phyloP scores from a whole-genome alignment of 306 rosid species.

The Corylus americana region DNA sequence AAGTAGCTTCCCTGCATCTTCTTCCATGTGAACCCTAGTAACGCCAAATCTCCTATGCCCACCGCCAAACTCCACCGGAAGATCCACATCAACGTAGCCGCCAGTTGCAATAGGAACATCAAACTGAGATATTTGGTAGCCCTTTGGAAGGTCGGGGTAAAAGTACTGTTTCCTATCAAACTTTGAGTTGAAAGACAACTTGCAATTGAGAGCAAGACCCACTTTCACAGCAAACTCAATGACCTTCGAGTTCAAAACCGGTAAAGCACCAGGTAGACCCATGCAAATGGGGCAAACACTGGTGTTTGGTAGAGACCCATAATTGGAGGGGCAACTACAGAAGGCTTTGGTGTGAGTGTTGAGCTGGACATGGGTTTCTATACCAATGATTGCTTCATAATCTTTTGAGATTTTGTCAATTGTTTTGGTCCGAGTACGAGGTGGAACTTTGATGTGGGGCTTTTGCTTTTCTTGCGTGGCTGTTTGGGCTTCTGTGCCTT shows the following conservation, averaged over 20 bases:
- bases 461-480: conserved; percentile 55
- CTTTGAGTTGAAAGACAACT: conserved; percentile 72
- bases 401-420: conserved; percentile 58
- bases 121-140: conserved; percentile 96
- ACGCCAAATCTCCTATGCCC: conserved; percentile 88
- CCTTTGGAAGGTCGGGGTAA: conserved; percentile 95
- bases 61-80: conserved; percentile 88
- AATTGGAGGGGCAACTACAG: conserved; percentile 76
- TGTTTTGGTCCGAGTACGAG: conserved; percentile 49
- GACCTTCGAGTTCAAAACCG: conserved; percentile 77
- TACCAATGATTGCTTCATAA: conserved; percentile 79
- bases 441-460: conserved; percentile 44
- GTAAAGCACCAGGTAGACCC: conserved; percentile 96
- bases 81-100: conserved; percentile 77
- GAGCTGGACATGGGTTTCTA: conserved; percentile 95
- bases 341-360: conserved; percentile 88
- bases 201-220: conserved; percentile 88
- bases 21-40: conserved; percentile 99
- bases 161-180: conserved; percentile 97
- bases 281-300: conserved; percentile 82
- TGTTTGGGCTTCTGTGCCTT: conserved; percentile 61
- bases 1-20: conserved; percentile 93
- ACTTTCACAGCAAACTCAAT: conserved; percentile 73
- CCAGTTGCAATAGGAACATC: conserved; percentile 80
- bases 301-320: conserved; percentile 76